Evolutionary conservation across 2,329 filamentous ascomycete genomes (phyloP), one percentile per base, ranked within the genome.

Genomic region (Neocucurbitaria cava): DNA sequence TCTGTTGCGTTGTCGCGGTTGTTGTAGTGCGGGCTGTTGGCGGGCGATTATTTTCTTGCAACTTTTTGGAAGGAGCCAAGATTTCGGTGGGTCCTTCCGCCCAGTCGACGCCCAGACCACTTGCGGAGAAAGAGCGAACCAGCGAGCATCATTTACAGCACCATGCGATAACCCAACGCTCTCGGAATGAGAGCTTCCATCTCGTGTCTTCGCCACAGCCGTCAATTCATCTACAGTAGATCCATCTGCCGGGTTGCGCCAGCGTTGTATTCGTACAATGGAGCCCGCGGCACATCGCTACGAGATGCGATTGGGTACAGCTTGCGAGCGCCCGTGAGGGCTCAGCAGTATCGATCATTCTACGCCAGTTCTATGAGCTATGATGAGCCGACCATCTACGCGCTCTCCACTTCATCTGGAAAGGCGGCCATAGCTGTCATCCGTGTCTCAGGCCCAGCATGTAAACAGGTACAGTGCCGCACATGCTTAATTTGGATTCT

Each of bases 341-440:
- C 31, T 17, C 24, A 13, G 3, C 61, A 57, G 28, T 39, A 21
- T 23, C 64, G 63, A 24, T 31, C 40, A 2, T 58, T 62, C 46
- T 65, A 72, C 49, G 24, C 49, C 15, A 23, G 17, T 9, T 6
- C 26, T 23, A n/a, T 43, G 2, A 39, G 23, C 11, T 28, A 55
- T 17, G 54, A 66, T 8, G 72, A 73, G 11, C 67, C 69, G 15
- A 98, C 94, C 1, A 96, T 99, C 48, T 98, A 96, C 75, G 95
- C 95, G 0, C 79, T 98, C 0, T 97, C 94, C 0, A 96, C 93
- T 0, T 92, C 91, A 0, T 81, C 89, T 10, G 95, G 94, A 1
- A 87, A 87, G 71, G 92, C 92, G 39, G 95, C 92, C 1, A 96
- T 99, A 72, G 94, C 94, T 1, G 88, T 98, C 31, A 87, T 98